Evolutionary conservation across 306 rosid species (phyloP), one percentile per base, ranked within the genome.

Genomic region (Vicia villosa): DNA sequence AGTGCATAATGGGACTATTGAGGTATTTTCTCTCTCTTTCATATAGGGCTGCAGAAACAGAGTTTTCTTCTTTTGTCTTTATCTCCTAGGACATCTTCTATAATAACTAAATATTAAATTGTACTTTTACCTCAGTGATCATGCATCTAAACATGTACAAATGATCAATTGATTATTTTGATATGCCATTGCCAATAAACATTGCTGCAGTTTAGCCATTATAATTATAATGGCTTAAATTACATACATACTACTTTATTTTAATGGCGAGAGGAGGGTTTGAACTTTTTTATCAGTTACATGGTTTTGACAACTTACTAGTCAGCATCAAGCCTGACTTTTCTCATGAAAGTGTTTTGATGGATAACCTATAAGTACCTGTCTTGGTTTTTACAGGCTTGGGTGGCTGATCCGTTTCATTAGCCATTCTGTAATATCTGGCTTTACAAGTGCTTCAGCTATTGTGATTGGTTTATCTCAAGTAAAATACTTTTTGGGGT

Each of bases 361-460:
- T 17, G 16, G 24, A 69, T 69, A 43, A 54, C 61, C 58, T 52
- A 11, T 8, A 21, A 36, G 13, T 70, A 43, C 63, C 7, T 42
- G 63, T 67, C 71, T 77, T 78, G 71, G 76, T 51, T 17, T 38
- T 86, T 80, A 69, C 95, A 94, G 99, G 92, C 96, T 94, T 41
- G 99, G 99, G 67, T 94, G 99, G 99, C 80, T 94, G 81, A 77
- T 94, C 79, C 97, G 99, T 72, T 94, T 94, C 73, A 91, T 94
- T 80, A 90, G 95, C 79, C 99, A 94, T 89, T 88, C 99, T 12
- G 99, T 94, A 81, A 94, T 94, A 51, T 94, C 99, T 85, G 99
- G 99, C 75, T 94, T 94, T 83, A 94, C 99, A 21, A 77, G 88
- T 61, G 88, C 99, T 73, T 94, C 99, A 55, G 99, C 99, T 74